Conservation (phyloP, 2,329 filamentous ascomycete genomes). For the Talaromyces pinophilus region DNA sequence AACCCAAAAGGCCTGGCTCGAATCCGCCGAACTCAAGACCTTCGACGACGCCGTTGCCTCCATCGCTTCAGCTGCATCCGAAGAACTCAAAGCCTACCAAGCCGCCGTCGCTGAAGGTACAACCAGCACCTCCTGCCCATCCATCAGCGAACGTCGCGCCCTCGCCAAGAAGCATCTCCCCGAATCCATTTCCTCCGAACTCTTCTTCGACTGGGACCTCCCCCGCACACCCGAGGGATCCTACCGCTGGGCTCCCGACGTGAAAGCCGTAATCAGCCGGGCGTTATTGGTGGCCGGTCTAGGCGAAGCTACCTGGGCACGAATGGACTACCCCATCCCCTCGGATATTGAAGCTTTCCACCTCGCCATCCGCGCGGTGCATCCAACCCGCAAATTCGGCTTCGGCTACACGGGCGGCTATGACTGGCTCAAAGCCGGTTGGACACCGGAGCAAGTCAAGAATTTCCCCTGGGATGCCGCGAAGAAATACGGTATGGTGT, state of each 20-base stretch:
- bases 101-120: not conserved
- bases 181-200: not conserved
- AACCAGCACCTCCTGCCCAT: slow-evolving; percentile 2
- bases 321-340: not conserved
- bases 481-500: slow-evolving; percentile 2
- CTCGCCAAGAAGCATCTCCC: slow-evolving; percentile 9
- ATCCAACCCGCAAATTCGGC: slow-evolving; percentile 1
- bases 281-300: not conserved
- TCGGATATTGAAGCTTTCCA: not conserved
- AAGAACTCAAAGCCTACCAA: not conserved
- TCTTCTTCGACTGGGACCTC: slow-evolving; percentile 11
- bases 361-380: not conserved
- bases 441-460: slow-evolving; percentile 3
- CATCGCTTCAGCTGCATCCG: not conserved
- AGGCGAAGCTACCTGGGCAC: not conserved
- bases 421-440: slow-evolving; percentile 7
- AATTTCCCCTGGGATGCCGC: slow-evolving; percentile 8
- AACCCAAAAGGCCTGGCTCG: not conserved
- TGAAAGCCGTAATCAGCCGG: not conserved
- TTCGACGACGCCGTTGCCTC: slow-evolving; percentile 1
- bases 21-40: not conserved
- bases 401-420: slow-evolving; percentile 5
- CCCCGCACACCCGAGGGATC: slow-evolving; percentile 6
- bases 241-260: not conserved
- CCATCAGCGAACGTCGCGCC: not conserved